phyloP scores from a whole-genome alignment of 2,329 filamentous ascomycete species.

The Elsinoe ampelina region DNA sequence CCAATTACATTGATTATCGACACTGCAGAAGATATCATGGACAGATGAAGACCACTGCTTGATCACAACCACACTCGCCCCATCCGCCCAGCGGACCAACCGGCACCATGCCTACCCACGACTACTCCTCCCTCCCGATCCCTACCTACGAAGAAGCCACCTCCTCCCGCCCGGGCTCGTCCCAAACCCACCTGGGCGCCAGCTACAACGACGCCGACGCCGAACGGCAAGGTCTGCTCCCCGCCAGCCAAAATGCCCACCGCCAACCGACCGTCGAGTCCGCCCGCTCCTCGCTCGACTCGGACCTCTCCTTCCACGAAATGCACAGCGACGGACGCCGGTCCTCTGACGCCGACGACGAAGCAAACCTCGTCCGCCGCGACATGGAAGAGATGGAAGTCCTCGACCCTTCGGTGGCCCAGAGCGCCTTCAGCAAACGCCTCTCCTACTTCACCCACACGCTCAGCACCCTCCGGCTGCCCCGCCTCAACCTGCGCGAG shows the following conservation, averaged over 20 bases:
- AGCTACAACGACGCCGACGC: slow-evolving; percentile 59
- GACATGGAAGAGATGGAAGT: slow-evolving; percentile 88
- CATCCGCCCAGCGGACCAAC: not conserved
- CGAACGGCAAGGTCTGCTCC: slow-evolving; percentile 69
- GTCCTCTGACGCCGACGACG: slow-evolving; percentile 40
- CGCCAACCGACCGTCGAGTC: slow-evolving; percentile 76
- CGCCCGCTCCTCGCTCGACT: slow-evolving; percentile 53
- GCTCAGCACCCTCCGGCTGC: slow-evolving; percentile 48
- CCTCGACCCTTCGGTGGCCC: slow-evolving; percentile 46
- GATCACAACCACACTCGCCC: not conserved
- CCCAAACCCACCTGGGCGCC: slow-evolving; percentile 38
- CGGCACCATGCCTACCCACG: slow-evolving; percentile 5
- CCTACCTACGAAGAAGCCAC: slow-evolving; percentile 77
- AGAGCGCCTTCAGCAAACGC: slow-evolving; percentile 46
- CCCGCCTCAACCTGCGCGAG: slow-evolving; percentile 39
- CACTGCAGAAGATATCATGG: not conserved
- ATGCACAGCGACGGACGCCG: slow-evolving; percentile 26
- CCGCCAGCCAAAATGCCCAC: slow-evolving; percentile 44
- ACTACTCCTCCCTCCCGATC: slow-evolving; percentile 51
- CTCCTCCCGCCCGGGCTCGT: slow-evolving; percentile 47
- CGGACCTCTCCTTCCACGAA: slow-evolving; percentile 43
- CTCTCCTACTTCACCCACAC: slow-evolving; percentile 48
- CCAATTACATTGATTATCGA: not conserved
- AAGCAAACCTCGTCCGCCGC: slow-evolving; percentile 53
- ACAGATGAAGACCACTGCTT: not conserved